Conservation (phyloP, 2,329 filamentous ascomycete species). For the Colletotrichum salicis region DNA sequence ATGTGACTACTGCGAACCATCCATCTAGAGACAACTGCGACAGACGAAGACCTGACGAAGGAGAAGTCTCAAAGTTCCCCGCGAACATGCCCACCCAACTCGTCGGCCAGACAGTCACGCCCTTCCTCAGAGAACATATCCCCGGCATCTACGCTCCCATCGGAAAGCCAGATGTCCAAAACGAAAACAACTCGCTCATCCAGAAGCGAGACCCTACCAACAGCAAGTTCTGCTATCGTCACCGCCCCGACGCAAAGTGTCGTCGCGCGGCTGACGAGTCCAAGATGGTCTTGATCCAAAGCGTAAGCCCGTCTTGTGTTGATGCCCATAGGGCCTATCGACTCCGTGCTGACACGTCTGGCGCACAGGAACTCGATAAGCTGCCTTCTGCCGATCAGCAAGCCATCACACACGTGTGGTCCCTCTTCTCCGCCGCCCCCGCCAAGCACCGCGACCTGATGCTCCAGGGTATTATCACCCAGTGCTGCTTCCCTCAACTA, state of each 20-base stretch:
- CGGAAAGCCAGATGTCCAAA: slow-evolving; percentile 64
- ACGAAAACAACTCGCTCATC: slow-evolving; percentile 46
- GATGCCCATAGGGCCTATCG: neutral
- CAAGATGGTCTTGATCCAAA: slow-evolving; percentile 95
- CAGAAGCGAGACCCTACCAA: slow-evolving; percentile 64
- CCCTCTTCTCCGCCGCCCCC: slow-evolving; percentile 93
- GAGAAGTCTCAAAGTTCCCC: slow-evolving; percentile 57
- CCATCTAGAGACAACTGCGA: slow-evolving; percentile 58
- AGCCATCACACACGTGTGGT: slow-evolving; percentile 97
- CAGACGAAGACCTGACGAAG: slow-evolving; percentile 60
- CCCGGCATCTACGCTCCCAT: slow-evolving; percentile 87
- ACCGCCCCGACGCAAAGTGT: slow-evolving; percentile 93
- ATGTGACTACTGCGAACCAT: slow-evolving; percentile 30
- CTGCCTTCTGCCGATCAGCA: slow-evolving; percentile 89
- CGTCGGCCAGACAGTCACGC: slow-evolving; percentile 81
- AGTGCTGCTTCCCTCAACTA: slow-evolving; percentile 97
- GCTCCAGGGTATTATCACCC: slow-evolving; percentile 93
- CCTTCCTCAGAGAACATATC: slow-evolving; percentile 91
- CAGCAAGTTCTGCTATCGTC: slow-evolving; percentile 95
- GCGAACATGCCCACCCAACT: slow-evolving; percentile 72
- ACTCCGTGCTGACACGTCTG: slow-evolving; percentile 40
- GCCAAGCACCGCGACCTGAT: slow-evolving; percentile 95
- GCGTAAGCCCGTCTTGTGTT: slow-evolving; percentile 62
- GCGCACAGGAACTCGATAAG: slow-evolving; percentile 77
- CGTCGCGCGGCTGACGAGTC: slow-evolving; percentile 91